Evolutionary conservation across 1,139 yeast species (phyloP).

Genomic region (Lodderomyces parapsilosis): DNA sequence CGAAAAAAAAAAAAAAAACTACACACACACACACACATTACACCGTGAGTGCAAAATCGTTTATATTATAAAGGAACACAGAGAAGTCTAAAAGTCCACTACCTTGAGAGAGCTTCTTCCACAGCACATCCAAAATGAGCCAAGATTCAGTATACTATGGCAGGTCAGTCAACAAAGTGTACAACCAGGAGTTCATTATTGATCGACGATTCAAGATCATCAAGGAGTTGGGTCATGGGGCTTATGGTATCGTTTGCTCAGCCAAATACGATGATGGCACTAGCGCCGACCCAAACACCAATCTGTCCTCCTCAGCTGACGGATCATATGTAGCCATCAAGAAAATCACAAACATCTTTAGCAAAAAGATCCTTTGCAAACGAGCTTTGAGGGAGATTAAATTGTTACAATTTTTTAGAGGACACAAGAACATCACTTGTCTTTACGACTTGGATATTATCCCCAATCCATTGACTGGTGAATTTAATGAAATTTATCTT

Average conservation of each 20-base stretch:
- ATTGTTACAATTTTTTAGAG: slow-evolving; percentile 84
- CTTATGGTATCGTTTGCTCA: slow-evolving; percentile 94
- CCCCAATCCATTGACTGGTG: slow-evolving; percentile 63
- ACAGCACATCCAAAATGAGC: slow-evolving; percentile 4
- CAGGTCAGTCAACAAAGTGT: slow-evolving; percentile 55
- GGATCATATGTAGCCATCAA: slow-evolving; percentile 78
- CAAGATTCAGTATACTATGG: slow-evolving; percentile 25
- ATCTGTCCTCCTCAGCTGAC: slow-evolving; percentile 16
- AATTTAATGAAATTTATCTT: slow-evolving; percentile 85
- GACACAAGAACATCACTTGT: slow-evolving; percentile 90
- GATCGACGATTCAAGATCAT: slow-evolving; percentile 82
- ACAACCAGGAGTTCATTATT: slow-evolving; percentile 85
- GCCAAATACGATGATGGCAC: slow-evolving; percentile 81
- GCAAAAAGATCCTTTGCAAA: slow-evolving; percentile 83
- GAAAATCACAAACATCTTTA: slow-evolving; percentile 88
- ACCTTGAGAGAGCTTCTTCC: too few species aligned
- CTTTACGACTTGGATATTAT: slow-evolving; percentile 91
- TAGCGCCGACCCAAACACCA: slow-evolving; percentile 1
- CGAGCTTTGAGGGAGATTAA: slow-evolving; percentile 88
- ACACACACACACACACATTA: background rate
- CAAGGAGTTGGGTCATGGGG: slow-evolving; percentile 94
- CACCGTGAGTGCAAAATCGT: background rate
- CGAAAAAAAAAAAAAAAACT: background rate
- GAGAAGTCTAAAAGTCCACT: background rate
- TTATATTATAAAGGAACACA: background rate